Evolutionary conservation across 139 green algal species (phyloP), one percentile per base, ranked within the genome.

Genomic region (Prasinococcaceae sp.): DNA sequence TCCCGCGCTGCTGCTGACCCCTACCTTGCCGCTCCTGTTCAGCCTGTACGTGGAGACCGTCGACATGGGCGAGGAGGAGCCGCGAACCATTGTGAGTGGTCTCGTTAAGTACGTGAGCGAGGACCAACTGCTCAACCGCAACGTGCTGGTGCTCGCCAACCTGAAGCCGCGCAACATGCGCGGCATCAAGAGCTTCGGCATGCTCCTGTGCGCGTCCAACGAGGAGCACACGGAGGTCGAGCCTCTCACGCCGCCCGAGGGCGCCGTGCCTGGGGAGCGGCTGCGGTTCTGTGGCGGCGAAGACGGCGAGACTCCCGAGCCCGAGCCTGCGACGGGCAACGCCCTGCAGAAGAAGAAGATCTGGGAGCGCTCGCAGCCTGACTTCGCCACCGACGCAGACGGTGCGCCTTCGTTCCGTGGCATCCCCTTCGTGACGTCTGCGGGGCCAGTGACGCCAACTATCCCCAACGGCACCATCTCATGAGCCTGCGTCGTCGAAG

Each of bases 121-220:
- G 35, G 81, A 84, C n/a, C 55, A 75, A 6, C 73, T 90, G 62
- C 68, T 88, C 67, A 72, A 72, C 29, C 65, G 77, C 19, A 59
- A 67, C 36, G 88, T 96, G 20, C 65, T 90, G 14, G 77, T 93
- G n/a, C 50, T 90, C 10, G 78, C 72, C 53, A 93, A 93, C 53
- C 64, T 93, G 6, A 88, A 93, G 74, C 67, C 70, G n/a, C 56
- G 73, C 33, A 80, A 80, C 42, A 74, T 79, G 55, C 35, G 51
- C 9, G 69, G 82, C 19, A 55, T 93, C 46, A 86, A 86, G 58
- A 84, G 72, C 32, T 53, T 75, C 55, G 82, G 79, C 58, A 90
- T 92, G 84, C 58, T 93, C 36, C 66, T 94, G 20, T 79, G 69
- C 40, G 83, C 84, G 3, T 80, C 60, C 29, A 71, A 90, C 50